phyloP scores from a whole-genome alignment of 2,329 filamentous ascomycete species.

The Berkeleyomyces basicola region DNA sequence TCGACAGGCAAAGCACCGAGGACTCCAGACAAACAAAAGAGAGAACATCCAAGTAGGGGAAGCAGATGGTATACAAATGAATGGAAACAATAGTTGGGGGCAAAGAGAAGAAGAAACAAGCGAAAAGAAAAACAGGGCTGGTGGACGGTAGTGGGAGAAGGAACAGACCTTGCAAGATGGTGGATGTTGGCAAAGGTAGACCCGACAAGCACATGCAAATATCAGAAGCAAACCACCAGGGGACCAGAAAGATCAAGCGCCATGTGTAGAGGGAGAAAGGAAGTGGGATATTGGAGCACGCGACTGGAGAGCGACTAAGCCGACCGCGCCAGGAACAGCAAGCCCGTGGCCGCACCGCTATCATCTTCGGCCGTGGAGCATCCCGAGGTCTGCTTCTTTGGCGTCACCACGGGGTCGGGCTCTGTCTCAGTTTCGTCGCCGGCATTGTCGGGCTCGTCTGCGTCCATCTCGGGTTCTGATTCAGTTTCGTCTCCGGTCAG shows the following conservation, averaged over 20 bases:
- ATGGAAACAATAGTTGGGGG: neutral
- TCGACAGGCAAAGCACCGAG: neutral
- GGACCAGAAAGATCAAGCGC: neutral
- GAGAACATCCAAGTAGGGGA: neutral
- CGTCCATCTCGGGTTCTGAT: slow-evolving; percentile 18
- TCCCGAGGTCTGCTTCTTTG: neutral
- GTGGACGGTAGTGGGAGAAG: neutral
- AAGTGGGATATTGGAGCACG: neutral
- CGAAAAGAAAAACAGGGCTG: neutral
- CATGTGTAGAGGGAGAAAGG: neutral
- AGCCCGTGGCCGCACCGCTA: slow-evolving; percentile 23
- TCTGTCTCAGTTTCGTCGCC: neutral
- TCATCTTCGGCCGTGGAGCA: slow-evolving; percentile 21
- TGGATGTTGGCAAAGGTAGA: neutral
- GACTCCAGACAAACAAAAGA: neutral
- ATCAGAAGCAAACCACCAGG: too few relatives aligned
- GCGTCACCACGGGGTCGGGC: neutral
- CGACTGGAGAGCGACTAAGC: neutral
- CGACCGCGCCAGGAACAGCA: slow-evolving; percentile 19
- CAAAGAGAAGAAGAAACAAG: neutral
- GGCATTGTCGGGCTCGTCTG: neutral
- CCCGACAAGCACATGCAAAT: too few relatives aligned
- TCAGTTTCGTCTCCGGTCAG: slow-evolving; percentile 10
- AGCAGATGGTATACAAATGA: neutral
- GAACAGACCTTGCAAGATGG: neutral